Evolutionary conservation across 305 asterid genomes (phyloP), one percentile per base, ranked within the genome.

Genomic region (Fraxinus baroniana): DNA sequence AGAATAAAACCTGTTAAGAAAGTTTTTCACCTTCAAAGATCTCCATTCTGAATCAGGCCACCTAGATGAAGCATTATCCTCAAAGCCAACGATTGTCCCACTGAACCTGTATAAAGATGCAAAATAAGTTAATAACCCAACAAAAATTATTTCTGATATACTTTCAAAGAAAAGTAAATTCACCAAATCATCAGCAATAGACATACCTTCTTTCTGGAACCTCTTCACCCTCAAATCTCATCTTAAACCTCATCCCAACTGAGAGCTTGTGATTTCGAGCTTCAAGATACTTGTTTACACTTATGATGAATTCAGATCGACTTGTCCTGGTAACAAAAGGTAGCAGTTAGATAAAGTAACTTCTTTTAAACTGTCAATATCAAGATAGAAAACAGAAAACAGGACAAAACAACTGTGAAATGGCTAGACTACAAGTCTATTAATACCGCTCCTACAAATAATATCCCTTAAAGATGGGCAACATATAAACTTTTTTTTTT

Each of bases 181-280:
- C 71, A 28, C 57, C 79, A 41, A 35, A 26, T 70, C 35, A 78
- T n/a, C 13, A 57, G 70, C 66, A 44, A 77, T 62, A 78, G 55
- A 73, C 24, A 44, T 89, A 96, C 99, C 99, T 94, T 91, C 97
- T 91, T 87, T 96, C 98, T 39, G 97, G 97, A 88, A 90, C 97
- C 88, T 96, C 99, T 84, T 96, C 98, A 9, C 98, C 98, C 89
- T 96, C 99, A 81, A 96, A 96, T 85, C 92, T 91, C 99, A 96
- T 96, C 93, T 91, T 96, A 88, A 93, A 92, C 89, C 99, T 91
- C 98, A 94, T 92, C 89, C 98, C 99, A 83, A 94, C 97, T 22
- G 97, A 89, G 72, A 96, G 92, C 84, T 94, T 93, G 82, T 90
- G 94, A 84, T 85, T 91, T 84, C 84, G 92, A 86, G 97, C 95